Evolutionary conservation across 768 basidiomycete genomes (phyloP), one percentile per base, ranked within the genome.

Genomic region (Tylopilus plumbeoviolaceoides): DNA sequence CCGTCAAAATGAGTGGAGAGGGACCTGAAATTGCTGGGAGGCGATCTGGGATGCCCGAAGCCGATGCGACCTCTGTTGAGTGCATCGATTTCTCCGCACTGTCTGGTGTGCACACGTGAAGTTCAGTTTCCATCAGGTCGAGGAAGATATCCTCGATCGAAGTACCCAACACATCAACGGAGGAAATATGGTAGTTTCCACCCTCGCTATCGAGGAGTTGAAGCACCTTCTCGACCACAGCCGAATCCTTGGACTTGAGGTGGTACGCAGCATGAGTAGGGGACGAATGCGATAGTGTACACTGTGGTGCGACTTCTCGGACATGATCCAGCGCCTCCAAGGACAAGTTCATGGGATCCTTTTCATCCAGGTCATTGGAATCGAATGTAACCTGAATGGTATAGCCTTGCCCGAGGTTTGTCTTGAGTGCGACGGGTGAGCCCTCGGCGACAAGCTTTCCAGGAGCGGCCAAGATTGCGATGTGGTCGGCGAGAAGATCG

Each of bases 101-200:
- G 23, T 77, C 70, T 15, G 30, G 42, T n/a, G 44, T 60, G 21
- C 40, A 50, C 1, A 11, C 21, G 30, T 18, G 53, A 27, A 17
- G 40, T 48, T 66, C 62, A 4, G 76, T 71, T 44, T 68, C 67
- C 86, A 90, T 89, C 17, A 92, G 68, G 38, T 78, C 75, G 18
- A 92, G 75, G 72, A 92, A 91, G 41, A 92, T 86, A 51, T 90
- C 87, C 66, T 92, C 89, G 38, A 92, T 84, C 8, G 87, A 81
- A 0, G 88, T 84, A 9, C 85, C 84, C 18, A 85, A 68, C 21
- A 89, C 75, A 50, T 89, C 84, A 60, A 85, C 87, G 0, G 80
- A 81, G 0, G 61, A 61, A 36, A 88, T 71, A 10, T 63, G 53
- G 40, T 74, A 71, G 0, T 58, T 54, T 8, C 50, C 58, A 36